Evolutionary conservation across 2,329 filamentous ascomycete genomes (phyloP).

Genomic region (Botryosphaeria dothidea): DNA sequence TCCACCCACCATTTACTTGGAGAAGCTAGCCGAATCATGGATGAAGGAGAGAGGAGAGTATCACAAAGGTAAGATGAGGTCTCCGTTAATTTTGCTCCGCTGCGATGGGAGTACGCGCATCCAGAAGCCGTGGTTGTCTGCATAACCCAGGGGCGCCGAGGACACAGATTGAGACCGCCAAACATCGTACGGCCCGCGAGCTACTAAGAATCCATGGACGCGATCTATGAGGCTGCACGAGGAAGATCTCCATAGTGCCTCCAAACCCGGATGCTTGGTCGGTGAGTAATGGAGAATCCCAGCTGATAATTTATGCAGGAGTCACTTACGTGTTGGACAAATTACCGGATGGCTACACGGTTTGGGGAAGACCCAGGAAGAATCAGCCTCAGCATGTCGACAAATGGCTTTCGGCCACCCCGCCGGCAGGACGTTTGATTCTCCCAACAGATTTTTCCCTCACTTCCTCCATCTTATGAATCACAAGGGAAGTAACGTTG

Average conservation of each 20-base stretch:
- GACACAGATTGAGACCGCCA: not conserved
- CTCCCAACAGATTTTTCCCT: constrained; percentile 54
- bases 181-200: not conserved
- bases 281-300: not conserved
- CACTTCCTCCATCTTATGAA: constrained; percentile 61
- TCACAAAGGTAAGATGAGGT: not conserved
- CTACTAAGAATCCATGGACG: no score
- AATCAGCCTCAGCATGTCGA: constrained; percentile 47
- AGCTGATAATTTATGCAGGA: constrained; percentile 21
- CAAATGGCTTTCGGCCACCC: constrained; percentile 62
- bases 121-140: not conserved
- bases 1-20: constrained; percentile 44
- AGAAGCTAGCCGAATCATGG: constrained; percentile 52
- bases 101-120: not conserved
- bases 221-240: not conserved
- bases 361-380: constrained; percentile 50
- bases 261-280: no score
- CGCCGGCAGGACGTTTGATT: constrained; percentile 52
- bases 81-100: not conserved
- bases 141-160: not conserved
- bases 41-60: constrained; percentile 43
- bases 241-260: not conserved
- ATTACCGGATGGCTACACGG: constrained; percentile 56
- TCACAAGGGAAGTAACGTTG: constrained; percentile 38
- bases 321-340: constrained; percentile 52